Evolutionary conservation across 495 filamentous ascomycete species (phyloP).

Genomic region (Aspergillus cavernicola): DNA sequence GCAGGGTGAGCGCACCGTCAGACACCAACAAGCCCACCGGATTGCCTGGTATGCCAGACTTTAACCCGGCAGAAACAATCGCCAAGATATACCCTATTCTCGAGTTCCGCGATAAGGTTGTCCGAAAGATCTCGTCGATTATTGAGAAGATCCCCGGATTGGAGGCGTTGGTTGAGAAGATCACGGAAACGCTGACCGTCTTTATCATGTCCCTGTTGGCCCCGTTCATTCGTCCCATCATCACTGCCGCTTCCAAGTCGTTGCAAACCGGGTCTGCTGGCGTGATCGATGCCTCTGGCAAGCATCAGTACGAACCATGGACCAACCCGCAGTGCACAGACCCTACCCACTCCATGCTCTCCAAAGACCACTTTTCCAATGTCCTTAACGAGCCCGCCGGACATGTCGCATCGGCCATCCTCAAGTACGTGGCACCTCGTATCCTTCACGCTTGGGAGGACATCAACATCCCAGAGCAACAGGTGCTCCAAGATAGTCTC

Average conservation of each 20-base stretch:
- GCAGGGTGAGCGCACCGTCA: constrained; percentile 6
- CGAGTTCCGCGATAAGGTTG: constrained; percentile 89
- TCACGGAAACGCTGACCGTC: constrained; percentile 84
- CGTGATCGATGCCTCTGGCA: constrained; percentile 74
- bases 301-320: constrained; percentile 90
- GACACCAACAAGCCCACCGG: constrained; percentile 19
- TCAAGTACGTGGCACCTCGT: constrained; percentile 82
- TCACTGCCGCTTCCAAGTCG: constrained; percentile 75
- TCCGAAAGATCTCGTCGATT: constrained; percentile 72
- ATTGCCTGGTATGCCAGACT: constrained; percentile 67
- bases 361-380: constrained; percentile 96
- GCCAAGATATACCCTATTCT: constrained; percentile 91
- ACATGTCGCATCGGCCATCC: constrained; percentile 69
- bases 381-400: constrained; percentile 85
- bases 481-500: constrained; percentile 73
- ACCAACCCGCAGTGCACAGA: constrained; percentile 78
- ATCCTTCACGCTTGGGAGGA: constrained; percentile 90
- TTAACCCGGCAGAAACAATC: constrained; percentile 79
- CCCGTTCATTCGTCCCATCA: constrained; percentile 86
- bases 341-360: constrained; percentile 91
- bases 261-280: constrained; percentile 79
- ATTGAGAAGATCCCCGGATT: constrained; percentile 92
- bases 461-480: constrained; percentile 67
- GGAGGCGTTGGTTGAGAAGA: constrained; percentile 79
- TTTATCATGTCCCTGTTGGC: constrained; percentile 87